A percentile compares a stretch with the other conserved stretches of the same genome.
Conservation (phyloP, 2,329 filamentous ascomycete genomes). For the Pochonia chlamydosporia region DNA sequence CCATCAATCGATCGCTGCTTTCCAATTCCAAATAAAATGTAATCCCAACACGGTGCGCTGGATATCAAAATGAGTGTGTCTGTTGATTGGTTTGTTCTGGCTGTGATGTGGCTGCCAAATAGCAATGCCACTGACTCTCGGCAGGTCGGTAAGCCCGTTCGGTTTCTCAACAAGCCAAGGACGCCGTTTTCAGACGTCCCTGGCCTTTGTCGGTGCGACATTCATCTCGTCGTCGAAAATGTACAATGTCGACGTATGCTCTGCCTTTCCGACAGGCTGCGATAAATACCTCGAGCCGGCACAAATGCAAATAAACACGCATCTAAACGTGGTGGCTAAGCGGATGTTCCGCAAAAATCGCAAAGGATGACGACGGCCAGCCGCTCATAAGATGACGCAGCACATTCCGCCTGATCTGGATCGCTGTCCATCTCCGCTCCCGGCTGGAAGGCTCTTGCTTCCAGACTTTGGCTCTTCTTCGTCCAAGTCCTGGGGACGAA, state of each 20-base stretch:
- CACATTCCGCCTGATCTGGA: slow-evolving; percentile 36
- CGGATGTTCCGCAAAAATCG: not conserved
- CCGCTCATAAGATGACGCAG: slow-evolving; percentile 45
- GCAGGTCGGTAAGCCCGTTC: not conserved
- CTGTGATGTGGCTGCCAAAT: not conserved
- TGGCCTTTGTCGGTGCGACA: not conserved
- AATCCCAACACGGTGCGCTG: slow-evolving; percentile 6
- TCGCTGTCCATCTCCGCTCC: slow-evolving; percentile 33
- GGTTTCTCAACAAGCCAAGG: not conserved
- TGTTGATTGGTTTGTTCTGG: not conserved
- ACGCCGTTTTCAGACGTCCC: not conserved
- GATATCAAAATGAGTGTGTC: not conserved
- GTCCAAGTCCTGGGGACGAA: slow-evolving; percentile 80
- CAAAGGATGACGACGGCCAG: not conserved
- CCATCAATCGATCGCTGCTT: slow-evolving; percentile 14
- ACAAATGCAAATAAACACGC: not conserved
- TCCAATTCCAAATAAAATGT: slow-evolving; percentile 4
- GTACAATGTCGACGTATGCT: not conserved
- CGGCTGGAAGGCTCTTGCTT: slow-evolving; percentile 43
- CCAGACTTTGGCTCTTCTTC: slow-evolving; percentile 70
- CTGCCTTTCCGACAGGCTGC: not conserved
- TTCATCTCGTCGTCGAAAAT: not conserved
- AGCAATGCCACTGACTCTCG: not conserved
- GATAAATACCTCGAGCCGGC: not conserved
- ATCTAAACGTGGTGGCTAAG: not conserved